Percentiles rank a stretch among this genome's conserved stretches.
Conservation (phyloP, 331 rosid species). For the Saraca asoca region DNA sequence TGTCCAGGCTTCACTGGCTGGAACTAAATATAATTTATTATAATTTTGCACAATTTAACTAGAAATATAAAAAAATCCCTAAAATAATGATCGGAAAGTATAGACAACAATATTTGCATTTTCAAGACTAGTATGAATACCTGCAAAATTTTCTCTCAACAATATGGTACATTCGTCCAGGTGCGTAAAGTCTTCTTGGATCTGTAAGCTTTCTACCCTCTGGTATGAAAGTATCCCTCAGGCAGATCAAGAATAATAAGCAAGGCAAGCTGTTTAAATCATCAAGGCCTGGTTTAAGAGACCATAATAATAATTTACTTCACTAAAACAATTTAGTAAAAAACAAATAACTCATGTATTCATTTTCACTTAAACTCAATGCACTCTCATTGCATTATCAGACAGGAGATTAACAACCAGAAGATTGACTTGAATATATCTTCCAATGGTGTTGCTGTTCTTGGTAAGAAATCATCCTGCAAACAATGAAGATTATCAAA, state of each 20-base stretch:
- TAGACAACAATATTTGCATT: conserved; percentile 2
- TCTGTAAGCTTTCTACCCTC: conserved; percentile 88
- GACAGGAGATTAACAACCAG: conserved; percentile 57
- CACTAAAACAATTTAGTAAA: conserved; percentile 27
- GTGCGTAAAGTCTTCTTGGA: conserved; percentile 91
- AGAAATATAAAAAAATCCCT: neutral
- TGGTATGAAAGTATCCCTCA: conserved; percentile 91
- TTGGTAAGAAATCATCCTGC: conserved; percentile 96
- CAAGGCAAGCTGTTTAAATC: conserved; percentile 95
- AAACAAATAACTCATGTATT: conserved; percentile 2
- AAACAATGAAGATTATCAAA: neutral
- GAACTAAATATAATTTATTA: neutral
- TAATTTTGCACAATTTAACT: conserved; percentile 5
- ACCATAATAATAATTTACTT: conserved; percentile 48
- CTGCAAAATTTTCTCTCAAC: conserved; percentile 94
- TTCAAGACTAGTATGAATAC: conserved; percentile 32
- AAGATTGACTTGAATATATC: conserved; percentile 89
- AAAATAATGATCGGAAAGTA: neutral
- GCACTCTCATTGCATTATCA: conserved; percentile 13
- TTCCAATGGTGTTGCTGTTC: conserved; percentile 92
- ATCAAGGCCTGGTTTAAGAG: conserved; percentile 70
- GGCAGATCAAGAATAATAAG: conserved; percentile 80
- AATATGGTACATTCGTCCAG: conserved; percentile 88
- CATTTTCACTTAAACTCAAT: neutral
- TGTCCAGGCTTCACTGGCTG: neutral